Conservation (phyloP, 2,329 filamentous ascomycete species). For the Cordyceps cicadae region DNA sequence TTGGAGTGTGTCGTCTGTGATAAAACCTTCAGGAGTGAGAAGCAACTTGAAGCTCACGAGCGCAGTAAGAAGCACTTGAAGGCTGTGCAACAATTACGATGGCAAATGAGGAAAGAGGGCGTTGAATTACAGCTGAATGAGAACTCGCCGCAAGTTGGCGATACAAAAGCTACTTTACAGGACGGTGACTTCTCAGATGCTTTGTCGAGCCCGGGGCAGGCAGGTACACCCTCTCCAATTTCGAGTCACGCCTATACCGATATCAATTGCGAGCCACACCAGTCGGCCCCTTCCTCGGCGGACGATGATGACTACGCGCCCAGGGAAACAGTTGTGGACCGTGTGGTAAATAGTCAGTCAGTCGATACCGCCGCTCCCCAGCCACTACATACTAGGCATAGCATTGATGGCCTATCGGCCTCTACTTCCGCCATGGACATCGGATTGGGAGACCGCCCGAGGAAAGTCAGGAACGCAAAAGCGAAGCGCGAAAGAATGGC, state of each 20-base stretch:
- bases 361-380: not conserved
- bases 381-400: not conserved
- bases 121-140: constrained; percentile 43
- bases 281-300: not conserved
- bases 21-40: constrained; percentile 80
- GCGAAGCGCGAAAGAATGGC: constrained; percentile 42
- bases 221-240: not conserved
- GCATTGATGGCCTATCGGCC: constrained; percentile 12
- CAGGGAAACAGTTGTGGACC: constrained; percentile 33
- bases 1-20: constrained; percentile 72
- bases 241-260: too few species aligned
- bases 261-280: not conserved
- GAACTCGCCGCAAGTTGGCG: not conserved
- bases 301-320: constrained; percentile 39
- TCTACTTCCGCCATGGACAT: constrained; percentile 20
- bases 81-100: constrained; percentile 68
- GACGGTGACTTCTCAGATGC: not conserved
- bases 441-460: constrained; percentile 19
- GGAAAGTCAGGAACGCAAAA: constrained; percentile 44
- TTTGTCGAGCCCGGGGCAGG: not conserved
- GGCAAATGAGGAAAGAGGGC: constrained; percentile 78
- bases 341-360: constrained; percentile 21
- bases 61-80: constrained; percentile 95
- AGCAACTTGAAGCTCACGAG: constrained; percentile 85
- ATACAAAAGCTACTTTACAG: too few species aligned